phyloP scores from a whole-genome alignment of 768 basidiomycete species.

The Phallus indusiatus region DNA sequence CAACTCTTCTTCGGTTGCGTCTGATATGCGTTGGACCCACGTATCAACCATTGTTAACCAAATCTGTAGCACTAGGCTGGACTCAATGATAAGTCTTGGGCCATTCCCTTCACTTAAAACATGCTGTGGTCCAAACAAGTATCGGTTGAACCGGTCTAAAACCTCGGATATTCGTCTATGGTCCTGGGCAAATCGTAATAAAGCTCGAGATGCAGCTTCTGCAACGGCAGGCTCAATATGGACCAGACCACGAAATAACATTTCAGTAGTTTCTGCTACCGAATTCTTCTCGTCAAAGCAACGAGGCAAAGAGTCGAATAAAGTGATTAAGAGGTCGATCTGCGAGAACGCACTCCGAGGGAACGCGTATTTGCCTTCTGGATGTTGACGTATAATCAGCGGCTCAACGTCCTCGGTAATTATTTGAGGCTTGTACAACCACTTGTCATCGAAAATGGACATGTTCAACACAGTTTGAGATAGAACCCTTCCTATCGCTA shows the following conservation, averaged over 20 bases:
- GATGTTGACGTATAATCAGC: constrained; percentile 57
- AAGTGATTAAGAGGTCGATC: constrained; percentile 62
- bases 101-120: constrained; percentile 58
- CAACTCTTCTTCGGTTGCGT: constrained; percentile 28
- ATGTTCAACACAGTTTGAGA: constrained; percentile 60
- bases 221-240: constrained; percentile 74
- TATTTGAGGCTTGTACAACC: constrained; percentile 52
- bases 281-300: constrained; percentile 50
- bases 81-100: constrained; percentile 56
- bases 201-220: constrained; percentile 55
- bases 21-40: constrained; percentile 47
- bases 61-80: constrained; percentile 52
- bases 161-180: constrained; percentile 44
- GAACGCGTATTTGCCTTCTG: constrained; percentile 57
- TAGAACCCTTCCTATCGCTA: constrained; percentile 47
- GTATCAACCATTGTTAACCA: constrained; percentile 67
- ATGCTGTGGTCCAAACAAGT: constrained; percentile 62
- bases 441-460: constrained; percentile 81
- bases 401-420: constrained; percentile 60
- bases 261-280: constrained; percentile 57
- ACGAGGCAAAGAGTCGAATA: constrained; percentile 81
- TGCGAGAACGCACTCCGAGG: constrained; percentile 48
- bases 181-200: constrained; percentile 67
- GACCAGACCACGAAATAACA: constrained; percentile 72
- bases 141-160: constrained; percentile 54